Evolutionary conservation across 2,329 filamentous ascomycete genomes (phyloP).

Genomic region (Fusarium robinianum): DNA sequence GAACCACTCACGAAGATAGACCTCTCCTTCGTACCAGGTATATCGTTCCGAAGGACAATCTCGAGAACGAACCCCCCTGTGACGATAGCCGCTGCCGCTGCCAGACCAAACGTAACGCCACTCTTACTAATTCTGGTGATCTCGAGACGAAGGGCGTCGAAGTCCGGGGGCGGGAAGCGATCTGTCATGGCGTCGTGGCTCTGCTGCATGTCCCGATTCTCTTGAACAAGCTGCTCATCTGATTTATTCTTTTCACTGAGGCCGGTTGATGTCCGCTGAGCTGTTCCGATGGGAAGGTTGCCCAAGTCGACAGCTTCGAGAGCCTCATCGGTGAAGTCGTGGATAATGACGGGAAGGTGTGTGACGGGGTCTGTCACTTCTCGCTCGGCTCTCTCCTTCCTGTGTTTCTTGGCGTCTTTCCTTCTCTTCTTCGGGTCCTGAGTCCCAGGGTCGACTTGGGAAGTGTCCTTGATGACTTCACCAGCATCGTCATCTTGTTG

Average conservation of each 20-base stretch:
- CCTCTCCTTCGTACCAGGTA: conserved; percentile 7
- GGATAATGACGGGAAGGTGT: conserved; percentile 69
- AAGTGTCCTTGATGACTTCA: conserved; percentile 41
- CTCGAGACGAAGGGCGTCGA: conserved; percentile 46
- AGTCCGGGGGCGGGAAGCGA: conserved; percentile 55
- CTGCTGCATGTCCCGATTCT: conserved; percentile 44
- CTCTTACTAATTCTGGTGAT: conserved; percentile 40
- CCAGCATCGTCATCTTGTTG: conserved; percentile 13
- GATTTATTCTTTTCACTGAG: conserved; percentile 46
- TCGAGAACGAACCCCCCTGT: conserved; percentile 33
- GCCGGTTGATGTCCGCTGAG: conserved; percentile 46
- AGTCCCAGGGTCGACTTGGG: conserved; percentile 42
- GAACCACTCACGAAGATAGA: conserved; percentile 29
- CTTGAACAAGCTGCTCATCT: conserved; percentile 43
- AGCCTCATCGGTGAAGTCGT: conserved; percentile 69
- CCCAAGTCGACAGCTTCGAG: conserved; percentile 47
- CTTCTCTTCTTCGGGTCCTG: conserved; percentile 52
- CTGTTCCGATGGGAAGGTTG: conserved; percentile 41
- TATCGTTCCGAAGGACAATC: conserved; percentile 24
- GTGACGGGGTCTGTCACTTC: conserved; percentile 75
- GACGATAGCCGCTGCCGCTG: conserved; percentile 42
- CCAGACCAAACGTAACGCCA: conserved; percentile 45
- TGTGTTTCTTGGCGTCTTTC: conserved; percentile 53
- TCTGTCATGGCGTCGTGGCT: conserved; percentile 48
- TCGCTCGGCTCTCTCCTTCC: conserved; percentile 52